Evolutionary conservation across 2,329 filamentous ascomycete genomes (phyloP), one percentile per base, ranked within the genome.

Genomic region (Diaporthe amygdali): DNA sequence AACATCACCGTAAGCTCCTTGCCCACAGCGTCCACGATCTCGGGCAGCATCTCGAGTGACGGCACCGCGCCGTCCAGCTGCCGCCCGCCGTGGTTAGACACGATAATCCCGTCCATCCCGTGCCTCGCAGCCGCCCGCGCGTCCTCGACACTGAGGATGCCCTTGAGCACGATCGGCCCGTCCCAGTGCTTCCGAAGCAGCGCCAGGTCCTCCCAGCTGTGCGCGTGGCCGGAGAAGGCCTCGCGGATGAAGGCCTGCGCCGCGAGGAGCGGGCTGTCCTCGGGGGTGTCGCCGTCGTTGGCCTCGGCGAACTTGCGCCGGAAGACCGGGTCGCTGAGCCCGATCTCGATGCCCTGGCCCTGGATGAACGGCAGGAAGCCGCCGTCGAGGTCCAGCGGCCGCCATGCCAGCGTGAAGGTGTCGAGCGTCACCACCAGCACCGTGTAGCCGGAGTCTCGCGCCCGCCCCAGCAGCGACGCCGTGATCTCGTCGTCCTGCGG

Each of bases 371-470:
- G 88, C 0, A 90, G 76, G 75, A 89, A 92, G 3, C 84, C 88
- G 17, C 86, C 85, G 74, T 93, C 91, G 5, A 94, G 85, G 76
- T 94, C 92, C 0, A 83, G 85, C 0, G 92, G 92, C 46, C 93
- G 84, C 92, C 92, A 95, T 0, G 87, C 88, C 44, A 94, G 84
- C 15, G 86, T 86, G 80, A 89, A 93, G 0, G 92, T 94, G 79
- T 95, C 93, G 0, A 94, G 83, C 0, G 93, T 95, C 0, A 95
- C 90, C 8, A 94, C 88, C 0, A 94, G 84, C 0, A 90, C 91
- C 41, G 85, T 86, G 80, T 86, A 94, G 1, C 92, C 92, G 39
- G 83, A 86, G 0, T 81, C 83, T 76, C 89, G 89, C 0, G 92
- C 93, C 0, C 92, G 86, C 1, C 80, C 77, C 5, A 94, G 84